phyloP scores from a whole-genome alignment of 257 asterid species.

The Hygrophila difformis region DNA sequence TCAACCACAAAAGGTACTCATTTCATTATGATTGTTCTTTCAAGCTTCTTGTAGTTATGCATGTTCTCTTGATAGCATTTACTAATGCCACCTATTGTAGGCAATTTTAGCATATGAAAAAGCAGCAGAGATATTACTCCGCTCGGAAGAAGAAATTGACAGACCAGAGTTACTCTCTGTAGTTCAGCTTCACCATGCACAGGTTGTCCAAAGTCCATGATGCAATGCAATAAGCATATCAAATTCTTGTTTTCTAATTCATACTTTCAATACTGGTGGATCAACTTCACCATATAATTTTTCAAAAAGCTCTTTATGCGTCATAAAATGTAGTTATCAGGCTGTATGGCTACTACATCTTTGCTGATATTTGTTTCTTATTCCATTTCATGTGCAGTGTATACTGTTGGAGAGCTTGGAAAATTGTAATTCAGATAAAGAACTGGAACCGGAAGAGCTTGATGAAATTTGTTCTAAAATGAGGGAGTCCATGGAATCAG shows the following conservation, averaged over 20 bases:
- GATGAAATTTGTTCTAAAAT: conserved; percentile 67
- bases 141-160: conserved; percentile 90
- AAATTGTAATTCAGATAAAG: conserved; percentile 55
- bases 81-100: conserved; percentile 29
- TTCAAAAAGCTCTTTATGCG: conserved; percentile 1
- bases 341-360: conserved; percentile 1
- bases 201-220: conserved; percentile 33
- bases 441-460: conserved; percentile 73
- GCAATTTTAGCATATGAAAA: conserved; percentile 83
- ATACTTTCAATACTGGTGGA: conserved; percentile 13
- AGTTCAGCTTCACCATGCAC: conserved; percentile 95
- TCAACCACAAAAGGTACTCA: conserved; percentile 86
- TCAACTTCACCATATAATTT: conserved; percentile 52
- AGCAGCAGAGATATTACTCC: conserved; percentile 86
- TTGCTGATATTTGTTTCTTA: conserved; percentile 11
- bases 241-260: conserved; percentile 2
- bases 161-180: conserved; percentile 90
- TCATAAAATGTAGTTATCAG: neutral
- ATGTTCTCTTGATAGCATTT: conserved; percentile 13
- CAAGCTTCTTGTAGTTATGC: conserved; percentile 1
- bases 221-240: conserved; percentile 5
- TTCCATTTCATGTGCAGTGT: conserved; percentile 43
- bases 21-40: conserved; percentile 14
- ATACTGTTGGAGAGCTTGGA: conserved; percentile 74
- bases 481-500: conserved; percentile 65